Conservation (phyloP, 257 asterid species). For the Prunella vulgaris region DNA sequence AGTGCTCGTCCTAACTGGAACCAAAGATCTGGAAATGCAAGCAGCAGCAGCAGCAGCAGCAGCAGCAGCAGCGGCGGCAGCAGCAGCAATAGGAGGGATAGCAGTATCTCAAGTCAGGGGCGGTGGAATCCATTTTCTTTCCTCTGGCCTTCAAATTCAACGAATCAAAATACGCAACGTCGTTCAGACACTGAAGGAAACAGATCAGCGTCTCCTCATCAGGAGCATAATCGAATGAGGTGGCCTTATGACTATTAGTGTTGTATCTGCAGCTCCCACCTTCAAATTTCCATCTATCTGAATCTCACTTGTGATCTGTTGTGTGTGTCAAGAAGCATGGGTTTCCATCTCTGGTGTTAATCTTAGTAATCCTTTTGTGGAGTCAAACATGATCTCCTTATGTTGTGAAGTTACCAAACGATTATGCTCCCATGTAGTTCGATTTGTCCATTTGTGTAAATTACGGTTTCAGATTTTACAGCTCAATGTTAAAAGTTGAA, state of each 20-base stretch:
- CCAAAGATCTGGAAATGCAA: constrained; percentile 32
- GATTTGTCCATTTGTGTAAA: constrained; percentile 9
- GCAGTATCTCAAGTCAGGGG: constrained; percentile 44
- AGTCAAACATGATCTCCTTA: constrained; percentile 12
- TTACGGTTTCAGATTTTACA: not conserved
- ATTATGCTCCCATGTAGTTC: not conserved
- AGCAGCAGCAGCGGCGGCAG: constrained; percentile 19
- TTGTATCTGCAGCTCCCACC: constrained; percentile 9
- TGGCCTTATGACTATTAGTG: constrained; percentile 46
- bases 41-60: constrained; percentile 24
- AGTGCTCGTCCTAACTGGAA: constrained; percentile 29
- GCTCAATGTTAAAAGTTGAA: constrained; percentile 4
- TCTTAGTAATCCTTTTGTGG: constrained; percentile 8
- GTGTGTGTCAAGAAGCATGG: constrained; percentile 18
- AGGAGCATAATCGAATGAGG: constrained; percentile 29
- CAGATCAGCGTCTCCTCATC: constrained; percentile 35
- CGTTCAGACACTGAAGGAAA: constrained; percentile 34
- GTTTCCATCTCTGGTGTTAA: constrained; percentile 12
- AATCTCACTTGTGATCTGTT: not conserved
- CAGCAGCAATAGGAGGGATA: constrained; percentile 35
- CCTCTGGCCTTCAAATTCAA: constrained; percentile 60
- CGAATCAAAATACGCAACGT: constrained; percentile 40
- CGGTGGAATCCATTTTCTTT: constrained; percentile 83
- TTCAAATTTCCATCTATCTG: not conserved
- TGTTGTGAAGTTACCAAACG: constrained; percentile 3